Base-by-base conservation (phyloP, 306 rosid species). In the Myrica gale region DNA sequence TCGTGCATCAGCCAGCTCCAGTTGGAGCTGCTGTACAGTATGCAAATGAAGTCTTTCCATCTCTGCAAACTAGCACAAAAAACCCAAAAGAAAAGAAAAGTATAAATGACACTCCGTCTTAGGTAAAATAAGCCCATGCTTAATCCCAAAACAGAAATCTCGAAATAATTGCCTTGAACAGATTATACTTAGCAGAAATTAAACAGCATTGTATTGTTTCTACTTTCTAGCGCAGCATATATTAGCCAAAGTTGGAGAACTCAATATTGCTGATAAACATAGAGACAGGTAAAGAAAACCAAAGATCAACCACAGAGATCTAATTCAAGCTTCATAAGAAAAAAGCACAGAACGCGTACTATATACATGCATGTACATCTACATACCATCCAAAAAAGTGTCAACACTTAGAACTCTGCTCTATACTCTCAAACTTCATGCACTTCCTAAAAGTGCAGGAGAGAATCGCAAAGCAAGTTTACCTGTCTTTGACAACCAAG, bases 401-500 rank as follows among this genome's bases (percentile, higher is more conserved):
- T 1, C 15, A 32, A 10, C 65, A 58, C 65, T 23, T 8, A 20
- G 20, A 66, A 66, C 46, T 63, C 46, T 5, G 19, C 4, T 1
- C 16, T 9, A 51, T 0, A 63, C 32, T 15, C 69, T 37, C 5
- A 57, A 26, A 17, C 17, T 42, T 66, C 70, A 66, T 17, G 53
- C 26, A 42, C 46, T 75, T 74, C 65, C 8, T 37, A 1, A 37
- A 57, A 11, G 44, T 56, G 55, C 51, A 60, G 58, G 78, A 53
- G 21, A 39, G 67, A 79, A 67, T 79, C 7, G 42, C 47, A 73
- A 74, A 74, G 44, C 39, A 45, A 63, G 82, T 74, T 80, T 78
- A 92, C 99, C 99, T 96, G 98, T 82, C 98, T 90, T 78, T 96
- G 99, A 57, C 87, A 90, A 74, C 89, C 91, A 86, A 90, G 85